These are phyloP conservation scores for Vanderwaltozyma verrucispora DNA, from an alignment of 805 yeast species.

Conservation along the genomic window DNA sequence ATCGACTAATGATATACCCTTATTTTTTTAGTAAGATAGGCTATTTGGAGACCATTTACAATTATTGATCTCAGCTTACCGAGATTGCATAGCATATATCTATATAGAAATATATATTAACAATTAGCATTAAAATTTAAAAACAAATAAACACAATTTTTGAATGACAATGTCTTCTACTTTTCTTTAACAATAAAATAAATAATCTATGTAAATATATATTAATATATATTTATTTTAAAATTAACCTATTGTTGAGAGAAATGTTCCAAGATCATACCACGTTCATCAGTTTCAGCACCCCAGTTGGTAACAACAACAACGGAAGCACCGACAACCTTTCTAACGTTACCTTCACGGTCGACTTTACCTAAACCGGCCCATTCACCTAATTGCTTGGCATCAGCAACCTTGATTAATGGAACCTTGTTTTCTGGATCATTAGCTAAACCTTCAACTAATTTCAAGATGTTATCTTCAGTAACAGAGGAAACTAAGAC, in stretches of 20 bases:
- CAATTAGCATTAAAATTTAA: neutral
- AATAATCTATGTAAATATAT: neutral
- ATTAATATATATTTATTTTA: neutral
- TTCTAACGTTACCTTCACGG: constrained; percentile 99
- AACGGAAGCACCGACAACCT: constrained; percentile 99
- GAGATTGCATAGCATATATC: too few species aligned
- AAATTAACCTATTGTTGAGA: constrained; percentile 59
- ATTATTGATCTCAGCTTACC: too few species aligned
- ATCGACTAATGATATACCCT: constrained; percentile 9
- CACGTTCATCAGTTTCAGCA: constrained; percentile 97
- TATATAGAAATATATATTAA: too few species aligned
- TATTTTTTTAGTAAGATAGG: constrained; percentile 8
- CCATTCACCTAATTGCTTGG: constrained; percentile 99
- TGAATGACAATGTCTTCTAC: too few species aligned
- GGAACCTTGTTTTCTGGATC: constrained; percentile 95
- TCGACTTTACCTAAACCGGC: constrained; percentile 99
- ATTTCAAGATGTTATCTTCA: constrained; percentile 91
- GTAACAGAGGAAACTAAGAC: constrained; percentile 97
- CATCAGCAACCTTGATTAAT: constrained; percentile 97
- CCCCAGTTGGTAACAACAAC: constrained; percentile 99
- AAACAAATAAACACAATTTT: too few species aligned
- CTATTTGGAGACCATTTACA: neutral
- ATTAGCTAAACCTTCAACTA: constrained; percentile 98
- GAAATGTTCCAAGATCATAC: constrained; percentile 91
- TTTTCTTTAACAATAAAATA: too few species aligned